Evolutionary conservation across 1,139 yeast genomes (phyloP), one percentile per base, ranked within the genome.

Genomic region (Petasospora rhodanensis): DNA sequence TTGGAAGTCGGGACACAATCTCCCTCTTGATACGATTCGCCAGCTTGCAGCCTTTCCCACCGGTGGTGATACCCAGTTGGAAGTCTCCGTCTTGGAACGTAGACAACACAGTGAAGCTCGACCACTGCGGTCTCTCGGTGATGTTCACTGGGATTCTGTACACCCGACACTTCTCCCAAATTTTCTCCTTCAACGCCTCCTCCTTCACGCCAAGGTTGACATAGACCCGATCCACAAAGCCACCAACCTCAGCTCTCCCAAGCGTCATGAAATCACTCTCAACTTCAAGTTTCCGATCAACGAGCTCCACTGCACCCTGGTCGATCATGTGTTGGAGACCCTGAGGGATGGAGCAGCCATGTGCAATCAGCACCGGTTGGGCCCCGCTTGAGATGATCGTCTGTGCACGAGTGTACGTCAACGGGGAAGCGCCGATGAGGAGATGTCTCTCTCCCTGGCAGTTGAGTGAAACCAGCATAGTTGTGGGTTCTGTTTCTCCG

Each of bases 31-130:
- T 71, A 45, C 95, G 67, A 38, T 79, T 74, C 1, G 96, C 95
- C 36, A 89, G 63, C 40, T 86, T 76, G 59, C 96, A 89, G 2
- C 97, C 96, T 57, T 83, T 83, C 0, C 96, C 95, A 23, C 78
- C 73, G 0, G 97, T 89, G 7, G 93, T 78, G 6, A 89, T 76
- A 0, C 95, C 95, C 32, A 89, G 50, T 56, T 84, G 93, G 58
- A 89, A 76, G 41, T 75, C 78, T 2, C 94, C 94, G 35, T 79
- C 76, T 1, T 64, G 61, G 52, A 73, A 74, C 0, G 91, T 76
- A 0, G 96, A 84, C 22, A 86, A 63, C 37, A 87, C 56, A 0
- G 93, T 76, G 54, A 89, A 89, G 0, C 89, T 74, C 37, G 94
- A 83, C 24, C 70, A 65, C 26, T 77, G 77, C 0, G 89, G 78